Evolutionary conservation across 169 alveolate species (phyloP), one percentile per base, ranked within the genome.

Genomic region (Eimeria necatrix): DNA sequence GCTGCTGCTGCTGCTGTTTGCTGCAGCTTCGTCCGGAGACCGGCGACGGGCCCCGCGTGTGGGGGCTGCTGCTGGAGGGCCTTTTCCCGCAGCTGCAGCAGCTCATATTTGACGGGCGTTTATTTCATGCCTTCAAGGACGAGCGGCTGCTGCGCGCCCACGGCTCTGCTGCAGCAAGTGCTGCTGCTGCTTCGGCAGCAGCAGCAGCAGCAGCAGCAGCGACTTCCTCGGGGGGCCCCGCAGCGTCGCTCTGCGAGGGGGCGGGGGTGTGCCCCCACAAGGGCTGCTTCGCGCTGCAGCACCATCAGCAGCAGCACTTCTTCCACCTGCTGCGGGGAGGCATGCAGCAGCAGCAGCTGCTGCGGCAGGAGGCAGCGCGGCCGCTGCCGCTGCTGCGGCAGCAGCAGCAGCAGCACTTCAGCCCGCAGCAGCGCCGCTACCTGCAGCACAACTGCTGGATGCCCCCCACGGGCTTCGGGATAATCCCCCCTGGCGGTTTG

Each of bases 381-480:
- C 64, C 14, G 64, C 8, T 8, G 14, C 20, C 20, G 20, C 20
- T 8, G 8, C 8, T 56, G 64, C 64, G 14, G 64, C 64, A 56
- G 64, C 64, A 56, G 64, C 64, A 56, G 64, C 64, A 56, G 64
- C 64, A 56, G 64, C 64, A 56, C 20, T n/a, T n/a, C n/a, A n/a
- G n/a, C n/a, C 64, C 8, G 64, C 64, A 56, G 64, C 64, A 56
- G 64, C 64, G 14, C 8, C 20, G 14, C 8, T 56, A 8, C 20
- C 20, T 56, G 64, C 64, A 56, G 64, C 64, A 8, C 64, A 8
- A 56, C 20, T 56, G 64, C 14, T 56, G 64, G 64, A 8, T 9
- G 20, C 64, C 64, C 8, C 64, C 8, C 64, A 56, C 64, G 14
- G 64, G 20, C 14, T 14, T 56, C 64, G n/a, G n/a, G n/a, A n/a